Evolutionary conservation across 768 basidiomycete genomes (phyloP).

Genomic region (Suillus tomentosus): DNA sequence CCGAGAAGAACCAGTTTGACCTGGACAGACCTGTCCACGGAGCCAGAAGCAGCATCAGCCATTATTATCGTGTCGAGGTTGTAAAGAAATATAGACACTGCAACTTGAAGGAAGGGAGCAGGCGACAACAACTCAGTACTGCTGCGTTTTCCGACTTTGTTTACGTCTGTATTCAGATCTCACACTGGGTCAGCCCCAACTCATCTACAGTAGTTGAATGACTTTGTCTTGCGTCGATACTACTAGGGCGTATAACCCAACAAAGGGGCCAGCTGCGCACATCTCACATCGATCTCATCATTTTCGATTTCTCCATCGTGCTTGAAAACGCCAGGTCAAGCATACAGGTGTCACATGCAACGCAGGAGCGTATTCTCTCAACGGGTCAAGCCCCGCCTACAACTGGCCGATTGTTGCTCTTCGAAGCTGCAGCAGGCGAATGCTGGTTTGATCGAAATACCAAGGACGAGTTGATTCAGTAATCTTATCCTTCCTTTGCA

Average conservation of each 20-base stretch:
- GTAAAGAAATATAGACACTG: conserved; percentile 14
- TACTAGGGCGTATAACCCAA: not conserved
- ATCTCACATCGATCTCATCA: not conserved
- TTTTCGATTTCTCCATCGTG: not conserved
- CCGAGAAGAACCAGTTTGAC: conserved; percentile 97
- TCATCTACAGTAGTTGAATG: no score
- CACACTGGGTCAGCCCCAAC: conserved; percentile 8
- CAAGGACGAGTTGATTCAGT: conserved; percentile 41
- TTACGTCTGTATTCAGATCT: conserved; percentile 24
- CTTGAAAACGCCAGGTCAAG: not conserved
- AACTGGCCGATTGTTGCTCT: not conserved
- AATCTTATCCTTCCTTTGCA: conserved; percentile 34
- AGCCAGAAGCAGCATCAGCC: conserved; percentile 75
- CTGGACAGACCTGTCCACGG: conserved; percentile 89
- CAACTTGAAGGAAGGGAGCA: conserved; percentile 1
- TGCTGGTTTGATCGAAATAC: conserved; percentile 35
- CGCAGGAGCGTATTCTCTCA: not conserved
- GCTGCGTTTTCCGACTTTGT: conserved; percentile 20
- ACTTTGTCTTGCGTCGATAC: not conserved
- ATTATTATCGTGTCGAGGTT: conserved; percentile 41
- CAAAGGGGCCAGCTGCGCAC: not conserved
- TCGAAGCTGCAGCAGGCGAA: not conserved
- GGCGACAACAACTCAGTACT: conserved; percentile 2
- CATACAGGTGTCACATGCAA: not conserved
- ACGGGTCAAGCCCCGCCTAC: not conserved